phyloP scores from a whole-genome alignment of 164 flowering plant genomes.

The Hamamelis virginiana region DNA sequence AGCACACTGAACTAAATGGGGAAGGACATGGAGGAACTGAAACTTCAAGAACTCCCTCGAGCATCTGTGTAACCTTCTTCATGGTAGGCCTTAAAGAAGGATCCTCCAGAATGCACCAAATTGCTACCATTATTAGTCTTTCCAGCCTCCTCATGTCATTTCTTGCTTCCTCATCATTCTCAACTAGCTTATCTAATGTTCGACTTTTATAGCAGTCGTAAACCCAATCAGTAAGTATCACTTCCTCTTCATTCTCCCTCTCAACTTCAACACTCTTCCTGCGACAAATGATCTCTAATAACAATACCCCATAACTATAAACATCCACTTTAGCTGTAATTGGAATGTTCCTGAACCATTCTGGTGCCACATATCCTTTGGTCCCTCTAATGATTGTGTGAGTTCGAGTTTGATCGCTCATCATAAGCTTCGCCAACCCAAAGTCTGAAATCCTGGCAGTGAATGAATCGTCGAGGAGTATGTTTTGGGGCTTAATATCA shows the following conservation, averaged over 20 bases:
- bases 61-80: conserved; percentile 15
- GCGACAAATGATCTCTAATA: conserved; percentile 16
- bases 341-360: conserved; percentile 19
- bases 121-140: conserved; percentile 13
- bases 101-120: conserved; percentile 24
- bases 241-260: conserved; percentile 12
- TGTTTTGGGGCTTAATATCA: conserved; percentile 23
- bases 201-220: conserved; percentile 10
- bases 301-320: conserved; percentile 17
- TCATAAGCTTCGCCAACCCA: conserved; percentile 20
- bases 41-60: conserved; percentile 20
- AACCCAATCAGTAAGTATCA: conserved; percentile 13
- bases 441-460: conserved; percentile 14
- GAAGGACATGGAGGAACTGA: conserved; percentile 16
- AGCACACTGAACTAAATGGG: background rate
- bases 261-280: conserved; percentile 6
- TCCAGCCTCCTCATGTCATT: conserved; percentile 17
- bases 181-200: conserved; percentile 6
- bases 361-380: conserved; percentile 22
- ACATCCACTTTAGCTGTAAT: conserved; percentile 16
- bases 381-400: conserved; percentile 18
- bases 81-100: background rate
- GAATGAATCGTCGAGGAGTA: conserved; percentile 13
- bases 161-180: conserved; percentile 14
- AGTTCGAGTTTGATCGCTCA: conserved; percentile 15